Evolutionary conservation across 441 rosid species (phyloP).

Genomic region (Corymbia citriodora): DNA sequence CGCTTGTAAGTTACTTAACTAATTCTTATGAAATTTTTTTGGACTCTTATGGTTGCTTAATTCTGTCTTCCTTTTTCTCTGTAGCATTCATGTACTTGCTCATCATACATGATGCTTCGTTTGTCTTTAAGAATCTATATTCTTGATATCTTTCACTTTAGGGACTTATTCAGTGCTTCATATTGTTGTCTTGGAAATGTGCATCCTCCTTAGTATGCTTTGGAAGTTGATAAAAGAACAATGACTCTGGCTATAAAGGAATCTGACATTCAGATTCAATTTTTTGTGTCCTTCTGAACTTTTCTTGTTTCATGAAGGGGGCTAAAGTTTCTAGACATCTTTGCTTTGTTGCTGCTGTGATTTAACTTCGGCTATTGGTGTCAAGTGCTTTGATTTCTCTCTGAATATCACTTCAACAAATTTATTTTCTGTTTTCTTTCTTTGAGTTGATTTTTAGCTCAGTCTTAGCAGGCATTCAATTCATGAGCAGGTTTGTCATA

Average conservation of each 20-base stretch:
- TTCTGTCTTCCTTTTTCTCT: background rate
- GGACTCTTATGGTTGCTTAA: background rate
- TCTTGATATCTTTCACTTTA: background rate
- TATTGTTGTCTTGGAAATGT: background rate
- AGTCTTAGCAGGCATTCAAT: background rate
- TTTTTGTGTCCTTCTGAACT: background rate
- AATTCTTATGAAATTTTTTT: background rate
- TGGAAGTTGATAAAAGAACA: background rate
- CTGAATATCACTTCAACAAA: background rate
- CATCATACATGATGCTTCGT: background rate
- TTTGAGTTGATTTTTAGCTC: background rate
- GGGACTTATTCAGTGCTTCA: background rate
- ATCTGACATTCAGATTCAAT: background rate
- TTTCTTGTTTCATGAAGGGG: background rate
- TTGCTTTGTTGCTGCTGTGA: background rate
- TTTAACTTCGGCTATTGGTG: background rate
- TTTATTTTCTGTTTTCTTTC: background rate
- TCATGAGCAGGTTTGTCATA: background rate
- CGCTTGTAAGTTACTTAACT: constrained; percentile 55
- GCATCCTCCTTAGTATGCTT: background rate
- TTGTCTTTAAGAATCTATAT: background rate
- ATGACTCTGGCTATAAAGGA: background rate
- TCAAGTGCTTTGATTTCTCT: background rate
- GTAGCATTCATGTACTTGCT: background rate
- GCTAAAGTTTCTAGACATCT: background rate